phyloP scores from a whole-genome alignment of 2,329 filamentous ascomycete species.

The Cercospora beticola region DNA sequence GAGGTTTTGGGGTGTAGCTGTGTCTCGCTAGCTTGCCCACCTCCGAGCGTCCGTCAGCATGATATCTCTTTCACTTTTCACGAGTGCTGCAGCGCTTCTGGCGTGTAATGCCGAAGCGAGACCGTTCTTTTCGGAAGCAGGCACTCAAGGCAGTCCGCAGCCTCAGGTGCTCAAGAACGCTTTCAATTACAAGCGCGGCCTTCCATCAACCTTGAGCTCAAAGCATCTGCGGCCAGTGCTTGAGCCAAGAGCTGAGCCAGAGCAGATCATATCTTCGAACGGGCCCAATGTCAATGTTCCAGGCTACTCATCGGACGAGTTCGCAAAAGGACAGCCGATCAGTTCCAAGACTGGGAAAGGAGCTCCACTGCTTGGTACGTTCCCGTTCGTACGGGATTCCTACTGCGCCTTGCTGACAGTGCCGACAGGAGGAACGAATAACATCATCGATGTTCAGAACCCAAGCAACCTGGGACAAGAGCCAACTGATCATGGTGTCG shows the following conservation, averaged over 20 bases:
- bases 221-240: neutral
- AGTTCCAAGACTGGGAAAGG: neutral
- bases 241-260: neutral
- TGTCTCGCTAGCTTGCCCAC: neutral
- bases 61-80: neutral
- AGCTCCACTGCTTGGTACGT: neutral
- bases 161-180: neutral
- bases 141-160: neutral
- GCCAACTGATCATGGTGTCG: neutral
- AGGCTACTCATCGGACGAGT: neutral
- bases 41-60: neutral
- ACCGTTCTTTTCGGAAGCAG: neutral
- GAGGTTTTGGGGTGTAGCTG: neutral
- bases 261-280: neutral
- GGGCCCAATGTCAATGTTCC: neutral
- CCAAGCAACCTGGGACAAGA: neutral
- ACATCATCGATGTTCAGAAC: neutral
- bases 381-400: neutral
- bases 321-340: neutral
- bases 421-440: neutral
- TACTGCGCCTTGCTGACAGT: neutral
- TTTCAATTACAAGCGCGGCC: neutral
- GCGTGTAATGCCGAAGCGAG: neutral
- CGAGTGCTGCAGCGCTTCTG: neutral
- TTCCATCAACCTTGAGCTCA: neutral